These are phyloP conservation scores for Verticillium zaregamsianum DNA, from an alignment of 2,329 filamentous ascomycete genomes.

Conservation along the genomic window DNA sequence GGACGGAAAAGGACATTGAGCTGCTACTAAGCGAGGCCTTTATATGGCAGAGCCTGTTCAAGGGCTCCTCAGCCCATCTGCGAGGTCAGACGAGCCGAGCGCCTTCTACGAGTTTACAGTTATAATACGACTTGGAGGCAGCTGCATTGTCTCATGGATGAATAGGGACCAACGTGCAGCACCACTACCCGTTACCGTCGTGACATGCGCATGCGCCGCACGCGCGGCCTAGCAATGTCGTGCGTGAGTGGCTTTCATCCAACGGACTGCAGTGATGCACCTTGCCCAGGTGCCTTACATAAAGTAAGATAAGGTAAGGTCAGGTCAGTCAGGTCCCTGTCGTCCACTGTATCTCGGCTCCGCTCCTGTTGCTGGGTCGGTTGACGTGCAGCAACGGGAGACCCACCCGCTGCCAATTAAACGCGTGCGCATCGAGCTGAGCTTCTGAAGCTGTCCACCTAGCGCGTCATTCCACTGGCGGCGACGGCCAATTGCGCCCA, in stretches of 20 bases:
- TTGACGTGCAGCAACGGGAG: conserved; percentile 5
- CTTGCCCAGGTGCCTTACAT: no score
- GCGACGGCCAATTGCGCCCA: background rate
- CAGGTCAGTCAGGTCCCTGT: background rate
- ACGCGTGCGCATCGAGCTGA: conserved; percentile 9
- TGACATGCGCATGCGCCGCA: no score
- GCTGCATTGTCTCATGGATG: background rate
- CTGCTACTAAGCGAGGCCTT: conserved; percentile 92
- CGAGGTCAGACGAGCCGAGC: conserved; percentile 44
- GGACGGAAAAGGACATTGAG: conserved; percentile 98
- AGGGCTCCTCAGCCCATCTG: conserved; percentile 88
- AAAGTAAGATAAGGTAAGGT: no score
- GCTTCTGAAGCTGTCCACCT: conserved; percentile 1
- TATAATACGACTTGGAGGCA: conserved; percentile 8
- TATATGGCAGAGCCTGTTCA: conserved; percentile 97
- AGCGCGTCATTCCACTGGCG: conserved; percentile 10
- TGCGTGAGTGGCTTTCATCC: no score
- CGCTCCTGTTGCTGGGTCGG: background rate
- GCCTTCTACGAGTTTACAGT: conserved; percentile 36
- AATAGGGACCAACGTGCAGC: background rate
- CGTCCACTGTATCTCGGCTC: background rate
- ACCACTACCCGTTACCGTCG: no score
- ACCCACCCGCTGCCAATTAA: conserved; percentile 11
- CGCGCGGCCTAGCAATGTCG: no score
- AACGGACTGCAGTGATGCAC: no score